Conservation (phyloP, 2,329 filamentous ascomycete genomes). For the Zarea fungicola region DNA sequence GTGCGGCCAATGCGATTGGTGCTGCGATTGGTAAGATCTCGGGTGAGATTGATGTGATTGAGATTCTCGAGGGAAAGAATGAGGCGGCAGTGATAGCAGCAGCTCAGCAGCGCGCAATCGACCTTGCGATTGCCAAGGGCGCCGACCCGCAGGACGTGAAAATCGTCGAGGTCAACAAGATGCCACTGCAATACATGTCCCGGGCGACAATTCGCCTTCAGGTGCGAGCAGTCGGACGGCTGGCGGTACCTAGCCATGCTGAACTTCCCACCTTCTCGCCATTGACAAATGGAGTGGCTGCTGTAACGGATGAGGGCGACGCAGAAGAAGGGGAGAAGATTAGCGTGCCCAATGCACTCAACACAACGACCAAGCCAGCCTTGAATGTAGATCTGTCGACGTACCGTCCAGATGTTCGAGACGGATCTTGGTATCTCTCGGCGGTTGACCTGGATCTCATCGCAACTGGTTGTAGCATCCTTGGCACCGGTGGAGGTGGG, state of each 20-base stretch:
- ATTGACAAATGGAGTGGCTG: not conserved
- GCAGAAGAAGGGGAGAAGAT: constrained; percentile 23
- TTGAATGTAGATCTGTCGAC: constrained; percentile 24
- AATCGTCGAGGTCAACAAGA: constrained; percentile 42
- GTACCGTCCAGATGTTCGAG: constrained; percentile 27
- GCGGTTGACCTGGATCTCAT: constrained; percentile 32
- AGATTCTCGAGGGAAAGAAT: constrained; percentile 36
- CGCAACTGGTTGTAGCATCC: constrained; percentile 30
- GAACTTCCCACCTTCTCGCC: constrained; percentile 20
- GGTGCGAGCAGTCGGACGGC: constrained; percentile 29
- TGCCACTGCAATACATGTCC: constrained; percentile 32
- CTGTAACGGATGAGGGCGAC: constrained; percentile 13
- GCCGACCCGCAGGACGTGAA: constrained; percentile 29
- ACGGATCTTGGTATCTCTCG: constrained; percentile 31
- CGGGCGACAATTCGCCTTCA: constrained; percentile 31
- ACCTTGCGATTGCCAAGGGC: constrained; percentile 27
- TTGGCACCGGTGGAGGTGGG: constrained; percentile 34
- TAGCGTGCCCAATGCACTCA: constrained; percentile 24
- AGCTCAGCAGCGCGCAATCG: constrained; percentile 31
- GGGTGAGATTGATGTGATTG: constrained; percentile 48
- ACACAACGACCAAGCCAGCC: constrained; percentile 27
- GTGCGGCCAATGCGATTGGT: constrained; percentile 56
- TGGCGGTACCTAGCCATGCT: constrained; percentile 25
- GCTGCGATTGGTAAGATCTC: constrained; percentile 53
- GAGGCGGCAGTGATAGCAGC: constrained; percentile 34